Base-by-base conservation (phyloP, 495 filamentous ascomycete genomes). In the Podospora australis region DNA sequence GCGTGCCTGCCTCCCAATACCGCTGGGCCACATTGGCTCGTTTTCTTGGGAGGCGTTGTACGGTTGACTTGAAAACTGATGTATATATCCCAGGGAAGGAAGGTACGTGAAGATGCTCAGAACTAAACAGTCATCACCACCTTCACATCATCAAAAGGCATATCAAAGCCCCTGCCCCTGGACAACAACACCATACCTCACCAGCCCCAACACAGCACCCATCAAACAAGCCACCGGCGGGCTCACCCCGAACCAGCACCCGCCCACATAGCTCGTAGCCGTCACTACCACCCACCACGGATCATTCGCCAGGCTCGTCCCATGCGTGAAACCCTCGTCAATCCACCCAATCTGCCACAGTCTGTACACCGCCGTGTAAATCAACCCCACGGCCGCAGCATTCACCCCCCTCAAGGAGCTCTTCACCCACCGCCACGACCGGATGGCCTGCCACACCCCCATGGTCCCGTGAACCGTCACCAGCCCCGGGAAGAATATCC, bases 281-380 rank as follows among this genome's bases (percentile, higher is more conserved):
- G 77, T 65, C 30, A 80, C 66, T 6, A 81, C 80, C 22, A 81
- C 72, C 82, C 79, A 81, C 80, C 76, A 81, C 19, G 80, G 75
- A 50, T 81, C 79, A 32, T 62, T 63, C 1, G 66, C 78, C 47
- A 83, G 59, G 21, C 9, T 48, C 60, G 55, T 51, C 81, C 79
- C 49, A 73, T 78, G 50, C 79, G 77, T 50, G 16, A 76, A 82
- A 0, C 66, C 68, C 32, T 68, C 68, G 44, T 73, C 70, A 38
- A 91, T 59, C 60, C 79, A 87, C 0, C 88, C 88, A 55, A 89
- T 84, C 66, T 84, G 70, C 81, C 85, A 90, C 16, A 94, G 72
- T 26, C 85, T 70, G 53, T 94, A 91, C 13, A 94, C 87, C n/a
- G 88, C 87, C 11, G 87, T 89, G 55, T 86, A 94, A 5, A 91